Evolutionary conservation across 2,329 filamentous ascomycete species (phyloP), one percentile per base, ranked within the genome.

Genomic region (Alternaria alternata): DNA sequence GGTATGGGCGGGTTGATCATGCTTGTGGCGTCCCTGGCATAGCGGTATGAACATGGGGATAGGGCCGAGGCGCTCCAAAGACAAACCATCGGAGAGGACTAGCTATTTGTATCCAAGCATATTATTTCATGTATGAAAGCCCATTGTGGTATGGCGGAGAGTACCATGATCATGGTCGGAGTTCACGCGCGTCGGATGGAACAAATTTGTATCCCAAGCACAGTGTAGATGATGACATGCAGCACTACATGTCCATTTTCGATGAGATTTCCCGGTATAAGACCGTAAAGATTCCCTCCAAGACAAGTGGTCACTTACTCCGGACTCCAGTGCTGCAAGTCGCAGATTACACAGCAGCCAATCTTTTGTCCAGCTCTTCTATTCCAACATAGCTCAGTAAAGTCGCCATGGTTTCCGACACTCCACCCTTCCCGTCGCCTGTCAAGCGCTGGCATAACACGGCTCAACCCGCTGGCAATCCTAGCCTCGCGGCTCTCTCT

Each of bases 1-100:
- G 75, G 75, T 30, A 68, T 84, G 63, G 81, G 81, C 14, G 77
- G 75, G 3, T 70, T 84, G 61, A 72, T 83, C 18, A 80, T 83
- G 79, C 77, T 83, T 69, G 78, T 79, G 71, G 81, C 81, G 68
- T 80, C 78, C 55, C 52, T 73, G 44, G 24, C 24, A 20, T 52
- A 52, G 38, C 26, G 49, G 28, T 4, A 32, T 12, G 11, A 24
- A 28, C n/a, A 8, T n/a, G 26, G 7, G 22, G 16, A 32, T 32
- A 24, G 4, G 22, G 14, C 2, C 8, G 22, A 11, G 22, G 3
- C 14, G 24, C n/a, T 26, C 4, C 9, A 26, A 20, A 1, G 16
- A 3, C 18, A 18, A 51, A 11, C 11, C 11, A 32, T 18, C 11
- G 20, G 36, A 9, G 34, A 51, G n/a, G 12, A 51, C 18, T 46